Conservation (phyloP, 305 asterid species). For the Petunia hybrid region DNA sequence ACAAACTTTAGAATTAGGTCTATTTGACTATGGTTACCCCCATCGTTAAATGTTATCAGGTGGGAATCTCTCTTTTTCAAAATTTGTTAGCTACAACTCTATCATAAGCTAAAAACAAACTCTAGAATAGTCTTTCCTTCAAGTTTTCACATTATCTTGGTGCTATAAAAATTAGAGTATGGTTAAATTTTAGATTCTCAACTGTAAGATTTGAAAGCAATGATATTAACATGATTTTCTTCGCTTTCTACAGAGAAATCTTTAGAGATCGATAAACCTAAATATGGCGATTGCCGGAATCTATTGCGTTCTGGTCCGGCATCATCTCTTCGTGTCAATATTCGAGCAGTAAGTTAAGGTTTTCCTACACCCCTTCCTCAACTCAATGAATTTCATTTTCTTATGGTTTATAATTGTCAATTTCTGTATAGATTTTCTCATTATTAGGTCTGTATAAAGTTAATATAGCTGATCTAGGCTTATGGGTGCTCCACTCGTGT, state of each 20-base stretch:
- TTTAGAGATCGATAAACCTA: slow-evolving; percentile 72
- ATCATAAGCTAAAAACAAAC: no score
- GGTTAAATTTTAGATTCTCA: background rate
- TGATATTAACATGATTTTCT: slow-evolving; percentile 23
- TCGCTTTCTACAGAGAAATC: slow-evolving; percentile 52
- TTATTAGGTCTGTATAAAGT: background rate
- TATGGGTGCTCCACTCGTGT: slow-evolving; percentile 6
- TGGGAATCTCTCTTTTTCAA: no score
- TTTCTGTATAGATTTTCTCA: slow-evolving; percentile 13
- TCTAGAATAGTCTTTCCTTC: no score
- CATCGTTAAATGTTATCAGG: no score
- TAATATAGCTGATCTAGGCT: slow-evolving; percentile 11
- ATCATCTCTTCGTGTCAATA: slow-evolving; percentile 83
- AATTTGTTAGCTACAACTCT: no score
- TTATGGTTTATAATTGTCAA: slow-evolving; percentile 4
- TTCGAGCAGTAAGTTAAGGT: slow-evolving; percentile 84
- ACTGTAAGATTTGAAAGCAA: slow-evolving; percentile 5
- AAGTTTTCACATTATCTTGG: background rate
- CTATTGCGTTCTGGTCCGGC: slow-evolving; percentile 97
- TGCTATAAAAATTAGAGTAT: background rate
- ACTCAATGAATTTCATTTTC: slow-evolving; percentile 12
- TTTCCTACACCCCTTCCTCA: slow-evolving; percentile 13
- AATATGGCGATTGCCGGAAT: slow-evolving; percentile 78
- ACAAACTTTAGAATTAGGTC: no score
- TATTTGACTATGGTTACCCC: no score